Evolutionary conservation across 371 early-diverging fungal species (phyloP).

Genomic region (Amoeboaphelidium protococcarum): DNA sequence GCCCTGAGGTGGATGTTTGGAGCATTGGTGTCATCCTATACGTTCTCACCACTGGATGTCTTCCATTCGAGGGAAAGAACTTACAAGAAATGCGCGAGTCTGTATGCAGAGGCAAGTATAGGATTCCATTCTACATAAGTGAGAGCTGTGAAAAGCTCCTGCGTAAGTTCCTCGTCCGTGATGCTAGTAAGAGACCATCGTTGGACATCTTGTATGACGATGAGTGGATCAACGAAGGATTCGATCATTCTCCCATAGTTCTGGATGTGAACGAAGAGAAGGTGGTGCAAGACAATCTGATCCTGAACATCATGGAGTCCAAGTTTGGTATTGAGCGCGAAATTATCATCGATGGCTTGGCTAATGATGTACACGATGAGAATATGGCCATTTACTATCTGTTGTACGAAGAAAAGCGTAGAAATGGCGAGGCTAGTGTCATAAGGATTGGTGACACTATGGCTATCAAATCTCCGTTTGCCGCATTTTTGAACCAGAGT

Average conservation of each 20-base stretch:
- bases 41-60: conserved; percentile 18
- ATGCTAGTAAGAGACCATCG: background rate
- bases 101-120: conserved; percentile 19
- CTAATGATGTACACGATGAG: background rate
- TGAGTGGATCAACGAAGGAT: conserved; percentile 10
- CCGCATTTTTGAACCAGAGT: background rate
- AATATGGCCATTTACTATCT: background rate
- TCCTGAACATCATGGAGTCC: background rate
- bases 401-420: conserved; percentile 2
- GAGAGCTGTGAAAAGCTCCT: background rate
- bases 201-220: background rate
- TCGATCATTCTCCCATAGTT: conserved; percentile 9
- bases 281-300: background rate
- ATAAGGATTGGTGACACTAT: background rate
- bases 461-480: background rate
- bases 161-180: background rate
- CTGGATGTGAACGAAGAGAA: background rate
- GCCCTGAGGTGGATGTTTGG: conserved; percentile 33
- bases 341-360: background rate
- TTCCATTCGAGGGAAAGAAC: conserved; percentile 24
- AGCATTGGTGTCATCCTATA: conserved; percentile 26
- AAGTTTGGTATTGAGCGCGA: conserved; percentile 1
- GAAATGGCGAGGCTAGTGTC: background rate
- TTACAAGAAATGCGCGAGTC: conserved; percentile 16
- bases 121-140: conserved; percentile 24